Evolutionary conservation across 805 yeast genomes (phyloP), one percentile per base, ranked within the genome.

Genomic region (Myxozyma sirexii): DNA sequence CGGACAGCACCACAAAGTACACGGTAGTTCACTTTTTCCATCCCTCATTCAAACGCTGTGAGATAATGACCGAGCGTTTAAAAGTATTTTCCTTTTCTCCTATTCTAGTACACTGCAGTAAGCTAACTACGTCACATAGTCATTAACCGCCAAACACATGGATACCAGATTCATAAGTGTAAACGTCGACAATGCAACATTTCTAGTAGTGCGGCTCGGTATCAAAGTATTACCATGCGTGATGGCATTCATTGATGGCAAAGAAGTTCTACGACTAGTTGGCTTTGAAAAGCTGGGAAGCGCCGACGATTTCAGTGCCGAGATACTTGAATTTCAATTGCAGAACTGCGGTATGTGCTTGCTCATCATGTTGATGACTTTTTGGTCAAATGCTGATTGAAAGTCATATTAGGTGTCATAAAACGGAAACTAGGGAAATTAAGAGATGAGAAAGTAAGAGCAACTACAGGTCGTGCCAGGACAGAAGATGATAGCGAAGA

Each of bases 141-240:
- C 43, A 66, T 68, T 89, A 6, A 84, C 93, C 0, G 78, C 78
- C 58, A 82, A 80, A 63, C 88, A 89, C 72, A 68, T 86, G 48
- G 74, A 76, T 1, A 76, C 88, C 1, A 77, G 76, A 57, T 82
- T 87, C 59, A 54, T 73, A 13, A 77, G 80, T 47, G 79, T 87
- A 3, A 76, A 80, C 56, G 96, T 88, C 0, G 80, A 77, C 37
- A 74, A 80, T 39, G 87, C 92, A 1, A 91, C 96, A 2, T 90
- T 90, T 68, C 74, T 90, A 46, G 90, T 84, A 3, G 74, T 83
- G 1, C 84, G 83, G 68, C 77, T 90, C 41, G 75, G 77, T 2
- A 78, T 90, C 51, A 82, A 86, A 69, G 84, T 86, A 10, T 76
- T 90, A 4, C 97, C 97, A 0, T 85, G 84, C 64, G 84, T 89